Evolutionary conservation across 805 yeast species (phyloP).

Genomic region (Schizosaccharomyces lindneri): DNA sequence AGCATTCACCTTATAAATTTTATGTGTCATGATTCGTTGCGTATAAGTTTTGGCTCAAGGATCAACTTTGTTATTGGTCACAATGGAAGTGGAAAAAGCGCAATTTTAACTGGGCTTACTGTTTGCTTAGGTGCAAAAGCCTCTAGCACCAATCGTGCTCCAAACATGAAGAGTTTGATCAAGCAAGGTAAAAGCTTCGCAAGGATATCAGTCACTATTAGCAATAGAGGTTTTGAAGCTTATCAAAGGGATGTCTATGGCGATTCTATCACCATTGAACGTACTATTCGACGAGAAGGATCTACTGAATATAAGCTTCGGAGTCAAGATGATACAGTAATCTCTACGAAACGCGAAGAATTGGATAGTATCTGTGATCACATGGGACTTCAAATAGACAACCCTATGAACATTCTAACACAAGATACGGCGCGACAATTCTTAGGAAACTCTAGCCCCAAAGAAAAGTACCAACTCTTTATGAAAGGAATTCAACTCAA

Average conservation of each 20-base stretch:
- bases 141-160: constrained; percentile 63
- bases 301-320: constrained; percentile 28
- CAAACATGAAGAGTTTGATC: constrained; percentile 40
- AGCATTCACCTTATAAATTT: constrained; percentile 43
- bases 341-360: constrained; percentile 38
- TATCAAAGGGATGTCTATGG: constrained; percentile 47
- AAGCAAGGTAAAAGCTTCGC: constrained; percentile 47
- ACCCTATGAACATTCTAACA: constrained; percentile 76
- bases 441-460: constrained; percentile 48
- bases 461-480: constrained; percentile 47
- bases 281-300: constrained; percentile 34
- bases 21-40: constrained; percentile 75
- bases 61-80: constrained; percentile 88
- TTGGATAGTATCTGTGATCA: constrained; percentile 42
- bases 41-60: constrained; percentile 49
- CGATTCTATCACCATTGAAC: constrained; percentile 37
- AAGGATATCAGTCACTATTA: constrained; percentile 35
- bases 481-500: constrained; percentile 58
- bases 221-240: constrained; percentile 42
- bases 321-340: constrained; percentile 24
- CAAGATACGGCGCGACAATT: constrained; percentile 89
- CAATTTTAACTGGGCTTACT: constrained; percentile 79
- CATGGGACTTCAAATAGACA: constrained; percentile 58
- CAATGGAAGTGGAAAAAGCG: constrained; percentile 86
- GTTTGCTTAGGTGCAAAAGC: constrained; percentile 76